phyloP scores from a whole-genome alignment of 176 grass and related monocot species.

The Cenchrus purpureus region DNA sequence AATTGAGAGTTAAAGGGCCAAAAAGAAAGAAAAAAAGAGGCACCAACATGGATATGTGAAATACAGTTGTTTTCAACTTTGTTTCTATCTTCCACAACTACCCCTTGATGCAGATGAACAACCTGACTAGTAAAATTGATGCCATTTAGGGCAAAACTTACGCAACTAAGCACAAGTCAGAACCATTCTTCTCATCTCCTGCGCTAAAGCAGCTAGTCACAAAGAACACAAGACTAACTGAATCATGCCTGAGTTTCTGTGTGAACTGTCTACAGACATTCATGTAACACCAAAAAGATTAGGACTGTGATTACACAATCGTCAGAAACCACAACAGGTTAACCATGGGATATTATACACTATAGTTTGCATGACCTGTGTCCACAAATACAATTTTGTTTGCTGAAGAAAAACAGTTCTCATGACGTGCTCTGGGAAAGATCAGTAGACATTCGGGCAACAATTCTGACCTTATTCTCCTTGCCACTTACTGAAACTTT shows the following conservation, averaged over 20 bases:
- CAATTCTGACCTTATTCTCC: slow-evolving; percentile 18
- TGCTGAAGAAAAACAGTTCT: neutral
- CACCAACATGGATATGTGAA: slow-evolving; percentile 18
- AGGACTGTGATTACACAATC: neutral
- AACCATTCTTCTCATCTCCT: neutral
- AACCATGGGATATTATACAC: neutral
- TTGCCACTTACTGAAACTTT: slow-evolving; percentile 12
- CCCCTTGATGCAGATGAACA: slow-evolving; percentile 12
- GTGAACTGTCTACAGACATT: slow-evolving; percentile 3
- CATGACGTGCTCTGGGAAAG: neutral
- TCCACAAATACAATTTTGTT: neutral
- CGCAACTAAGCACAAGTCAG: neutral
- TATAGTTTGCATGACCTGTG: neutral
- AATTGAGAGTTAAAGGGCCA: neutral
- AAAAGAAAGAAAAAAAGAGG: neutral
- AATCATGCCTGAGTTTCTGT: neutral
- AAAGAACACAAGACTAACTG: neutral
- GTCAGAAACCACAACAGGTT: neutral
- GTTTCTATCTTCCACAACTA: neutral
- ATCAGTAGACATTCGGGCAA: neutral
- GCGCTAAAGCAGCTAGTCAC: neutral
- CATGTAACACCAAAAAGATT: neutral
- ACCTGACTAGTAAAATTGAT: neutral
- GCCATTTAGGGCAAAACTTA: neutral
- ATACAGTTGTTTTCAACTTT: neutral